These are phyloP conservation scores for Daldinia childiae DNA, from an alignment of 495 filamentous ascomycete genomes.

Conservation along the genomic window DNA sequence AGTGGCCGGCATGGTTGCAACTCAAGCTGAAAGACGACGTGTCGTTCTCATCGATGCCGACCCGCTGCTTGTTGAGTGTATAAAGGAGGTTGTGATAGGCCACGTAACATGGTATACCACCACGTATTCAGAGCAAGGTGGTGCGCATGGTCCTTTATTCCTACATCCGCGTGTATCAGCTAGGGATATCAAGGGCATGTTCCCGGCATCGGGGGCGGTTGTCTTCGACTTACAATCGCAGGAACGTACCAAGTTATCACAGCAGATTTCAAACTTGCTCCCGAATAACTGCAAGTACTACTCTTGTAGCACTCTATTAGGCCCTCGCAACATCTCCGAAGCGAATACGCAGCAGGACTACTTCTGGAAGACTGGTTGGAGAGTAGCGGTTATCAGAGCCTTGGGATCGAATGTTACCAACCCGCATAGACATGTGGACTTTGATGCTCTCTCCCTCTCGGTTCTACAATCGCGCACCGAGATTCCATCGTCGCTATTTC, in stretches of 20 bases:
- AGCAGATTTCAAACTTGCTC: conserved; percentile 33
- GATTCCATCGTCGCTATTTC: conserved; percentile 25
- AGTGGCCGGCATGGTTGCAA: conserved; percentile 27
- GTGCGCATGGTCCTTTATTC: conserved; percentile 2
- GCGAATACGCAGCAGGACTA: background rate
- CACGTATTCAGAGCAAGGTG: conserved; percentile 22
- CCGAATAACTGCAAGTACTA: conserved; percentile 42
- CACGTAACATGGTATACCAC: conserved; percentile 29
- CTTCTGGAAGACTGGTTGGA: conserved; percentile 29
- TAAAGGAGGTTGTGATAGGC: conserved; percentile 35
- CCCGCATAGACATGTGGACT: background rate
- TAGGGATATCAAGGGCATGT: conserved; percentile 44
- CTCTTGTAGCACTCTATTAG: conserved; percentile 20
- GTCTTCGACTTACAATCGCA: conserved; percentile 48
- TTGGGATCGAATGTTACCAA: background rate
- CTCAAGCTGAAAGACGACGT: background rate
- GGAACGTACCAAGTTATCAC: conserved; percentile 33
- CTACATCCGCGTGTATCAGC: conserved; percentile 40
- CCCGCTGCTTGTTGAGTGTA: conserved; percentile 40
- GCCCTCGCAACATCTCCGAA: background rate
- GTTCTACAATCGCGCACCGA: conserved; percentile 32
- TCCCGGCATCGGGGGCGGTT: conserved; percentile 29
- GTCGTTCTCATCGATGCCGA: conserved; percentile 52
- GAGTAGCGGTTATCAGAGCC: conserved; percentile 35
- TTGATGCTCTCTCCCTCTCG: conserved; percentile 30